phyloP scores from a whole-genome alignment of 352 stramenopile genomes.

The Globisporangium alternatum region DNA sequence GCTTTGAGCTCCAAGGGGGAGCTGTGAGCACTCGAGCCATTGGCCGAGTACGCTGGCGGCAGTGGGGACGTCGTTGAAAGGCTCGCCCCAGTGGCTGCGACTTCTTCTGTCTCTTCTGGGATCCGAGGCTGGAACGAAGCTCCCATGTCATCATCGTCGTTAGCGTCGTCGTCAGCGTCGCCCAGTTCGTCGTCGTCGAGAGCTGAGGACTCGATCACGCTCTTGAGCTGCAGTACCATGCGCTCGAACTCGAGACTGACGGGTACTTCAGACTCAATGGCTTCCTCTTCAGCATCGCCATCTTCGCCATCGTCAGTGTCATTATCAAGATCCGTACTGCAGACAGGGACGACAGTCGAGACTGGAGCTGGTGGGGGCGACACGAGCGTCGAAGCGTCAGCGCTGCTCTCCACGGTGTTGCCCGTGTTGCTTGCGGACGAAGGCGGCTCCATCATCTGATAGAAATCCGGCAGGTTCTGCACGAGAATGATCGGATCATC shows the following conservation, averaged over 20 bases:
- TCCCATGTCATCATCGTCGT: conserved; percentile 30
- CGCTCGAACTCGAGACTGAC: conserved; percentile 68
- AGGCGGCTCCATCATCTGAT: background rate
- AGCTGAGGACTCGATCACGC: conserved; percentile 37
- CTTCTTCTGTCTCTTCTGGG: conserved; percentile 23
- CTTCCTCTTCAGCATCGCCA: conserved; percentile 18
- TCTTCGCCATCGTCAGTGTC: conserved; percentile 7
- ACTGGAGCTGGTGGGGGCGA: conserved; percentile 25
- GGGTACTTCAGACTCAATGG: conserved; percentile 15
- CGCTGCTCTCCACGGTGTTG: background rate
- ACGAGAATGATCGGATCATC: conserved; percentile 74
- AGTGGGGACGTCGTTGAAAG: conserved; percentile 12
- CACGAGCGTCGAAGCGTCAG: background rate
- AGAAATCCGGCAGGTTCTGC: conserved; percentile 52
- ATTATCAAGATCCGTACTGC: background rate
- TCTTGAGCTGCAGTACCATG: conserved; percentile 75
- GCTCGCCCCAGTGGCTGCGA: conserved; percentile 20
- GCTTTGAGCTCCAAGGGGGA: conserved; percentile 17
- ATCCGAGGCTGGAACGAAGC: background rate
- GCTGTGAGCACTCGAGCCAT: background rate
- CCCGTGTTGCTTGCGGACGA: background rate
- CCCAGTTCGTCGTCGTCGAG: conserved; percentile 16
- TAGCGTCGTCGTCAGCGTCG: conserved; percentile 26
- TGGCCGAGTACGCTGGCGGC: conserved; percentile 28
- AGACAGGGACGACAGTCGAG: background rate